Percentiles rank a stretch among this genome's conserved stretches.
phyloP scores from a whole-genome alignment of 495 filamentous ascomycete genomes.

The Penicillium odoratum region DNA sequence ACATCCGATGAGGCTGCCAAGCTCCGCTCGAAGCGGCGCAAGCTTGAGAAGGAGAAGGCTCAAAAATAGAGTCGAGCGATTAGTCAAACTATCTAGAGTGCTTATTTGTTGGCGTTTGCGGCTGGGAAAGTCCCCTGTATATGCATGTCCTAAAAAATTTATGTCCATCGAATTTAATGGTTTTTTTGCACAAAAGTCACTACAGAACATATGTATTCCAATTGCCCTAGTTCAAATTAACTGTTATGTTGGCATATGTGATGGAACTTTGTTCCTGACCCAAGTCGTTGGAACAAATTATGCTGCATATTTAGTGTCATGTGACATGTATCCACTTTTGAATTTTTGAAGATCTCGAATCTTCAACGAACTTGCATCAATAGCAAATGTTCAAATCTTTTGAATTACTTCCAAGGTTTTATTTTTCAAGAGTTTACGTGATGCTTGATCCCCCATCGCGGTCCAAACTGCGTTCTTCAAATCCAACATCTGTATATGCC shows the following conservation, averaged over 20 bases:
- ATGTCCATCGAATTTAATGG: constrained; percentile 21
- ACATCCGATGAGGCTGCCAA: constrained; percentile 72
- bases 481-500: neutral
- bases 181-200: constrained; percentile 5
- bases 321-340: constrained; percentile 16
- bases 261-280: neutral
- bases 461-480: neutral
- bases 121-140: constrained; percentile 29
- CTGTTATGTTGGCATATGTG: neutral
- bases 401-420: neutral
- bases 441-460: constrained; percentile 6
- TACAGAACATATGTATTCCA: neutral
- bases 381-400: neutral
- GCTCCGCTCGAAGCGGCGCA: constrained; percentile 83
- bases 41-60: constrained; percentile 65
- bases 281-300: neutral
- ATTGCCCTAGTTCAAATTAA: neutral
- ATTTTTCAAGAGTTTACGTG: neutral
- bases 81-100: constrained; percentile 15
- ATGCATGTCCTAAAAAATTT: constrained; percentile 27
- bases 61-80: constrained; percentile 29
- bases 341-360: constrained; percentile 13
- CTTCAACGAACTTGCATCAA: neutral
- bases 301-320: constrained; percentile 3
- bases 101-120: constrained; percentile 24